Evolutionary conservation across 139 green algal species (phyloP).

Genomic region (Volvox africanus): DNA sequence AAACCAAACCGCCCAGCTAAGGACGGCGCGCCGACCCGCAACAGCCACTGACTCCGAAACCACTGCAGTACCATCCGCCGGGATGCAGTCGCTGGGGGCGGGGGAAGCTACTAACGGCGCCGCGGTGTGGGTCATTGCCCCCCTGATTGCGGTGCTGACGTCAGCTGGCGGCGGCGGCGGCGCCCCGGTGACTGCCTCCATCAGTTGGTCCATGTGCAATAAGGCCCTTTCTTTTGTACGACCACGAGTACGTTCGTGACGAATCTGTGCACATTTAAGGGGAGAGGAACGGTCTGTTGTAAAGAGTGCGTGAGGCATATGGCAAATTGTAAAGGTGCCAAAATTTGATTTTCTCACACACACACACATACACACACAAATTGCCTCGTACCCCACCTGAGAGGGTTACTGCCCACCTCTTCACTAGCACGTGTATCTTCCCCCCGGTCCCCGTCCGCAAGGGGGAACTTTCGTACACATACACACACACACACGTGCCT

Average conservation of each 20-base stretch:
- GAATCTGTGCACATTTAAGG: conserved; percentile 27
- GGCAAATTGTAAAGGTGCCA: too few species aligned
- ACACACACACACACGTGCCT: conserved; percentile 8
- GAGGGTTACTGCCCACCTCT: too few species aligned
- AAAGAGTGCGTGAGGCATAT: too few species aligned
- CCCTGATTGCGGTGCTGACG: not conserved
- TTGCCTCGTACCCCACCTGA: too few species aligned
- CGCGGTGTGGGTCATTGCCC: not conserved
- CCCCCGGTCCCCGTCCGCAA: too few species aligned
- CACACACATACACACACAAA: too few species aligned
- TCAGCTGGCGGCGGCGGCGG: not conserved
- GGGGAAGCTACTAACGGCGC: not conserved
- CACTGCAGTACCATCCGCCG: not conserved
- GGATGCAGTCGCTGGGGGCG: not conserved
- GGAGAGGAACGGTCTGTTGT: too few species aligned
- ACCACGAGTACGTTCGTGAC: conserved; percentile 80
- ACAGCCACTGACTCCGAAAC: not conserved
- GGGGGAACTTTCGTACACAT: not conserved
- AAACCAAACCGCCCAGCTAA: conserved; percentile 68
- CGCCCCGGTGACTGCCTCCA: conserved; percentile 41
- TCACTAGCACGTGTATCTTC: too few species aligned
- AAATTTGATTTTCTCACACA: too few species aligned
- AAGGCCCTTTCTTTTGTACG: conserved; percentile 87
- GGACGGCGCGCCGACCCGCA: conserved; percentile 36
- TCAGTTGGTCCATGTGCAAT: conserved; percentile 78